A percentile compares a stretch with the other conserved stretches of the same genome.
phyloP scores from a whole-genome alignment of 2,329 filamentous ascomycete species.

The Stylonectria norvegica region DNA sequence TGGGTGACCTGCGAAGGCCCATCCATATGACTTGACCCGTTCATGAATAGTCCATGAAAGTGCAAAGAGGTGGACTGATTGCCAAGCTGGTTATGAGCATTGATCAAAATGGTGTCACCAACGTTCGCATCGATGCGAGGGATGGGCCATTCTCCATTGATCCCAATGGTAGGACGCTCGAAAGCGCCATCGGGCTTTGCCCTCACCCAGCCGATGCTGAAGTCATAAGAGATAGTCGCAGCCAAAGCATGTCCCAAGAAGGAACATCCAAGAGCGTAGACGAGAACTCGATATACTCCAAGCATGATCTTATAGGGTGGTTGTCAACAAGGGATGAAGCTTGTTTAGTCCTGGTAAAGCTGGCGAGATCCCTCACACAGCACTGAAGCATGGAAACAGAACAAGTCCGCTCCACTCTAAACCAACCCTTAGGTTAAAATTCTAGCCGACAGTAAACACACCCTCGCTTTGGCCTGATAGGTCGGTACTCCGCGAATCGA shows the following conservation, averaged over 20 bases:
- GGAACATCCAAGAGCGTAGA: background rate
- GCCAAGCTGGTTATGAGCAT: constrained; percentile 56
- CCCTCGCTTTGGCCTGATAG: no score
- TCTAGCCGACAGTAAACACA: no score
- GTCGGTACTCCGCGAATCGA: no score
- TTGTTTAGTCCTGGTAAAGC: no score
- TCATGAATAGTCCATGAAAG: constrained; percentile 71
- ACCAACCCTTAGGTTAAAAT: no score
- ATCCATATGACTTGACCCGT: constrained; percentile 67
- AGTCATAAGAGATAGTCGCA: constrained; percentile 57
- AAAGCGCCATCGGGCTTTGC: constrained; percentile 68
- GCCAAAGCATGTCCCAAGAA: constrained; percentile 19
- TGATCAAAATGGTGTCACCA: constrained; percentile 60
- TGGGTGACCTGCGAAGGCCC: constrained; percentile 65
- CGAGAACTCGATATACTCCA: constrained; percentile 1
- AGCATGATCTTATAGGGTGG: constrained; percentile 8
- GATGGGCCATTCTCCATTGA: constrained; percentile 74
- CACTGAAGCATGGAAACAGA: no score
- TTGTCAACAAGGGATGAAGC: no score
- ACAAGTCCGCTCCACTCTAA: no score
- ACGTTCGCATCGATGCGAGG: constrained; percentile 61
- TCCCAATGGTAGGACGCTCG: constrained; percentile 66
- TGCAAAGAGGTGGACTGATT: constrained; percentile 62
- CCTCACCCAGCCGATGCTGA: constrained; percentile 67
- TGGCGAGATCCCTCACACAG: no score